Evolutionary conservation across 257 asterid species (phyloP).

Genomic region (Knoxia roxburghii): DNA sequence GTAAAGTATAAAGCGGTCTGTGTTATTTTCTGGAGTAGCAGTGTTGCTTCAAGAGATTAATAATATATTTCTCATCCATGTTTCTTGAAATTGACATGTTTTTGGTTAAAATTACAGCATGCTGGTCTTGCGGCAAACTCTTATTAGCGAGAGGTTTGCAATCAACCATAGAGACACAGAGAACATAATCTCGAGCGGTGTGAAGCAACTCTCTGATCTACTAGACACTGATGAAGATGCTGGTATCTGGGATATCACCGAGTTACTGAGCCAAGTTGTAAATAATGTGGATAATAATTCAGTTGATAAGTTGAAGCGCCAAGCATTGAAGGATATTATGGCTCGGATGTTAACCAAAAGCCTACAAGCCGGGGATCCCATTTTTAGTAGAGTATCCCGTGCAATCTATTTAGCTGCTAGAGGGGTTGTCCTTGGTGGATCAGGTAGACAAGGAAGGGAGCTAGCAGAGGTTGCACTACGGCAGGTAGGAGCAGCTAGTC

Average conservation of each 20-base stretch:
- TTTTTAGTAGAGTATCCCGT: slow-evolving; percentile 53
- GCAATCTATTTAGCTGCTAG: slow-evolving; percentile 56
- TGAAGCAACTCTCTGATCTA: slow-evolving; percentile 47
- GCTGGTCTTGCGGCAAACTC: slow-evolving; percentile 68
- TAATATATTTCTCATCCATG: neutral
- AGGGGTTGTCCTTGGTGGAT: slow-evolving; percentile 65
- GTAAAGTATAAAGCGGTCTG: slow-evolving; percentile 12
- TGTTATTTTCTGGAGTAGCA: neutral
- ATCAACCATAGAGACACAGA: slow-evolving; percentile 50
- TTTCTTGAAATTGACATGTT: neutral
- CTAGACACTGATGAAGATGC: slow-evolving; percentile 56
- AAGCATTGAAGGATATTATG: slow-evolving; percentile 54
- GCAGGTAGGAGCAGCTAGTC: slow-evolving; percentile 64
- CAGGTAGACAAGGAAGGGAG: slow-evolving; percentile 44
- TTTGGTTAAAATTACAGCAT: slow-evolving; percentile 33
- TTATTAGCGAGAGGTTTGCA: slow-evolving; percentile 46
- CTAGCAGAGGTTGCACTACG: slow-evolving; percentile 58
- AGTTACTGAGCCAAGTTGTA: slow-evolving; percentile 33
- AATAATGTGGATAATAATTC: slow-evolving; percentile 11
- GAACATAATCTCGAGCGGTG: slow-evolving; percentile 35
- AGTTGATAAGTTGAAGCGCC: slow-evolving; percentile 31
- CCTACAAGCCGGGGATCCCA: slow-evolving; percentile 70
- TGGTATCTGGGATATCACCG: slow-evolving; percentile 56
- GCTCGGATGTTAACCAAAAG: slow-evolving; percentile 75
- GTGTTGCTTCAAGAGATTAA: neutral